Evolutionary conservation across 2,329 filamentous ascomycete species (phyloP), one percentile per base, ranked within the genome.

Genomic region (Diaporthe sp.): DNA sequence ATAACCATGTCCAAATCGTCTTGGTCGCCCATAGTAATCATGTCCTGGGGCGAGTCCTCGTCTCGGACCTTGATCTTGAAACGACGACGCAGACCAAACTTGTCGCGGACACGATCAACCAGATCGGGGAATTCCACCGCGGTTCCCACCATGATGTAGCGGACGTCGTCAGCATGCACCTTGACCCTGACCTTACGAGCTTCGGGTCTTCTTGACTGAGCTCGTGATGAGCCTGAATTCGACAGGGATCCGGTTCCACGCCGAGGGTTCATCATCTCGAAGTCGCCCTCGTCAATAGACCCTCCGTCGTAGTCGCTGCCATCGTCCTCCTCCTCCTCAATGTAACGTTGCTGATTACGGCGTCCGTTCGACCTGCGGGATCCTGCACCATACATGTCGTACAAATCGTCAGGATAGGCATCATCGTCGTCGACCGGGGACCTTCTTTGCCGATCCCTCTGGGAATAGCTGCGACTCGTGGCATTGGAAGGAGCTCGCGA

Each of bases 21-120:
- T 83, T 98, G 94, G 82, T 99, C 97, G 39, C 94, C 95, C 91
- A 99, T 93, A 42, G 96, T 98, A 80, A 99, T 97, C 94, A 98
- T 96, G 80, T 98, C 96, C 4, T 93, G 94, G 0, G 90, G 89
- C 75, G 87, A 83, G 78, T 94, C 93, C 78, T 98, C 97, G 77
- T 97, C 95, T 80, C 90, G 91, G 78, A 96, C 91, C 87, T 97
- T 97, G 84, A 98, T 93, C 88, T 96, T 97, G 86, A 98, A 96
- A 73, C 91, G 91, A 76, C 92, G 86, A 72, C 90, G 87, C 72
- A 98, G 87, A 19, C 90, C 92, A 80, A 98, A 98, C 84, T 99
- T 99, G 76, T 95, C 93, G 61, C 93, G 90, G 74, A 99, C 94
- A 75, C 92, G 92, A 76, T 93, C 92, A 53, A 93, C 92, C 58